Percentiles rank a stretch among this genome's conserved stretches.
These are phyloP conservation scores for Tetracladium maxilliforme DNA, from an alignment of 2,329 filamentous ascomycete species.

Conservation along the genomic window DNA sequence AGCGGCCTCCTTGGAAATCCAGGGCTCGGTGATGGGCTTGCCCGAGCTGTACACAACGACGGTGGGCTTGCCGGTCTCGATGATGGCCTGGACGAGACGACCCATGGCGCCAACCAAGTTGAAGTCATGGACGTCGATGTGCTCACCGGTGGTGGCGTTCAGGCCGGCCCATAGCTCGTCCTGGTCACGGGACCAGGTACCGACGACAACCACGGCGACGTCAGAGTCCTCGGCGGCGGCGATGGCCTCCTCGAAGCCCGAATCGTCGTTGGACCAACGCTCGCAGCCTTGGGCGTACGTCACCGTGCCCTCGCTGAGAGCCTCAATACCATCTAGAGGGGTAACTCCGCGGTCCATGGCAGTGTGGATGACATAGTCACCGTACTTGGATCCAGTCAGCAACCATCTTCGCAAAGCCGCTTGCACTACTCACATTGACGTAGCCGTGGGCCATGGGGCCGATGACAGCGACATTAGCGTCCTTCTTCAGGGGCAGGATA, in stretches of 20 bases:
- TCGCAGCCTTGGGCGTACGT: constrained; percentile 59
- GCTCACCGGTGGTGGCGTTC: constrained; percentile 63
- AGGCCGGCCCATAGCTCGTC: constrained; percentile 53
- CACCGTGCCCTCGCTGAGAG: constrained; percentile 40
- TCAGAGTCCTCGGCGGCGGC: constrained; percentile 50
- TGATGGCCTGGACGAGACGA: constrained; percentile 49
- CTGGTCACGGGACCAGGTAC: constrained; percentile 64
- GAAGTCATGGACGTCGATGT: constrained; percentile 50
- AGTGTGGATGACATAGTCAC: constrained; percentile 57
- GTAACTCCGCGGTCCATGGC: constrained; percentile 52
- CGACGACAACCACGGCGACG: constrained; percentile 58
- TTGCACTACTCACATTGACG: constrained; percentile 42
- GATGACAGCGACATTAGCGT: constrained; percentile 57
- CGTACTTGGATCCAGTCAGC: constrained; percentile 32
- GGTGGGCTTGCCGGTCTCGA: constrained; percentile 54
- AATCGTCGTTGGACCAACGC: constrained; percentile 56
- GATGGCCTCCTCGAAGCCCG: constrained; percentile 53
- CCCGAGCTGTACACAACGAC: constrained; percentile 77
- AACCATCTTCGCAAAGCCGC: constrained; percentile 4
- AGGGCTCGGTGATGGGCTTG: constrained; percentile 59
- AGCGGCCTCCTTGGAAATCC: constrained; percentile 50
- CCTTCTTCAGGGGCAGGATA: constrained; percentile 50
- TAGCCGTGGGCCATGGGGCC: constrained; percentile 61
- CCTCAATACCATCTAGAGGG: constrained; percentile 53
- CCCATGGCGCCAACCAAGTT: constrained; percentile 58